Evolutionary conservation across 1,284 basidiomycete genomes (phyloP).

Genomic region (Sanghuangporus baumii): DNA sequence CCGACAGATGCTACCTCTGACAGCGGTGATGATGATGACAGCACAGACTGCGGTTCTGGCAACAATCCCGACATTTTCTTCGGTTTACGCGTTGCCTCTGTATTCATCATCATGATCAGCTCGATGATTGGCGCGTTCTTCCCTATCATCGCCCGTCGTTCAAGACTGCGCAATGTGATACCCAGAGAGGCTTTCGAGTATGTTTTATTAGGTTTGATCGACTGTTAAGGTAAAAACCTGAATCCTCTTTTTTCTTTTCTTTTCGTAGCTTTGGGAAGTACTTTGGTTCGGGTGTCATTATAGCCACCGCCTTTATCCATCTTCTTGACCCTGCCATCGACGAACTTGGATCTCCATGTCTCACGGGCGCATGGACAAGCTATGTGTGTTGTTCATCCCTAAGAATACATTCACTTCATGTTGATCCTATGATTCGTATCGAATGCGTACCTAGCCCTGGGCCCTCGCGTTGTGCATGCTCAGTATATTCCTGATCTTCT

Average conservation of each 20-base stretch:
- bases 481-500: conserved; percentile 79
- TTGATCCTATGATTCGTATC: background rate
- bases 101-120: conserved; percentile 82
- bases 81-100: conserved; percentile 68
- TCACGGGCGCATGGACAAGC: conserved; percentile 60
- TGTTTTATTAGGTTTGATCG: conserved; percentile 23
- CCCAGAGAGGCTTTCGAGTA: conserved; percentile 72
- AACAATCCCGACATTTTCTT: conserved; percentile 34
- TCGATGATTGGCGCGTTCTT: conserved; percentile 72
- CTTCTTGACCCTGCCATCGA: conserved; percentile 73
- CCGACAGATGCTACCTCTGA: conserved; percentile 26
- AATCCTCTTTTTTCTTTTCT: conserved; percentile 17
- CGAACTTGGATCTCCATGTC: conserved; percentile 67
- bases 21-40: conserved; percentile 12
- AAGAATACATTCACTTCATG: conserved; percentile 6
- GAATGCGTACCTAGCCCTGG: conserved; percentile 50
- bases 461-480: conserved; percentile 75
- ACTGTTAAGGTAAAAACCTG: background rate
- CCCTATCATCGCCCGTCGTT: conserved; percentile 70
- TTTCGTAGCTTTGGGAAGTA: conserved; percentile 78
- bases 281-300: conserved; percentile 93
- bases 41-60: conserved; percentile 28
- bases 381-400: conserved; percentile 51
- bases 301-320: conserved; percentile 91
- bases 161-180: conserved; percentile 47